Evolutionary conservation across 176 grass and related monocot genomes (phyloP), one percentile per base, ranked within the genome.

Genomic region (Typha latifolia): DNA sequence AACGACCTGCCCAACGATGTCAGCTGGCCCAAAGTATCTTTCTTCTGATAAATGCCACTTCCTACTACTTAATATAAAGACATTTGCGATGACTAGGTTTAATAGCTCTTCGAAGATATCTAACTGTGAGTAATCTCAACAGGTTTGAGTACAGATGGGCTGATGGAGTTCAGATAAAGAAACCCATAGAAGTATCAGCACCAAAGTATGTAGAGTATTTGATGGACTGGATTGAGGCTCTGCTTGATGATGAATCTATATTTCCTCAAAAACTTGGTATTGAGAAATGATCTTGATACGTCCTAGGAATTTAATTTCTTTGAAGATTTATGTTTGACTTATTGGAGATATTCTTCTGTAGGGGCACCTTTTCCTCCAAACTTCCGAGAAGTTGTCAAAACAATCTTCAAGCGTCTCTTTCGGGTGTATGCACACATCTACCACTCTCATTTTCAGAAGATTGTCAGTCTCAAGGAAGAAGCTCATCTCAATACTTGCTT

Each of bases 401-500:
- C 89, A 2, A 99, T 99, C 80, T 99, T 90, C 66, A 99, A 99
- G 78, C 85, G 94, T n/a, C 80, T 99, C 14, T 93, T 99, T 80
- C 67, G 94, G 71, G 89, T 99, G 5, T 93, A 99, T 48, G 89
- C 83, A 0, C 94, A 90, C 69, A 92, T 97, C 5, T 97, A 97
- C 66, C 94, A 92, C 74, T 90, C 89, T 0, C 94, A 97, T 34
- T 92, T 97, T 31, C 88, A 92, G 66, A 81, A 76, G 78, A 89
- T 97, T 51, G 65, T 87, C 6, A 97, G 67, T 52, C 94, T 97
- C 70, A 77, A 97, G 72, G 94, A 92, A 82, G 85, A 87, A 72
- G 85, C 88, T 26, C 94, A 97, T 77, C 94, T 97, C 49, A 97
- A 90, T 62, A 97, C 89, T 59, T 97, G 94, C 89, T 97, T 97